Evolutionary conservation across 176 grass and related monocot species (phyloP).

Genomic region (Microstegium vimineum): DNA sequence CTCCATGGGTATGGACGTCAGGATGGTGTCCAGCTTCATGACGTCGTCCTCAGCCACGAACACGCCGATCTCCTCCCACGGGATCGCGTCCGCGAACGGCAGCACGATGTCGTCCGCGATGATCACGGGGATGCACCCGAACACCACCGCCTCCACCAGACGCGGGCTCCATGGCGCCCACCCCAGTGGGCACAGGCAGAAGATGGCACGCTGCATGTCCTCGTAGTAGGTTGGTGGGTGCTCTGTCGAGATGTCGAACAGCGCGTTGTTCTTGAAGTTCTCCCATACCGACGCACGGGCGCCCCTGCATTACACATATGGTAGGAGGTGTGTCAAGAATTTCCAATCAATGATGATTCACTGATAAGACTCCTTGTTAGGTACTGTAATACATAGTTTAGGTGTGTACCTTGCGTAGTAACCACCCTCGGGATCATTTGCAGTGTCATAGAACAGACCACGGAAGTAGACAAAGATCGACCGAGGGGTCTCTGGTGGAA

Average conservation of each 20-base stretch:
- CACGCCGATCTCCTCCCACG: constrained; percentile 63
- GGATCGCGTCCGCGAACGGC: constrained; percentile 65
- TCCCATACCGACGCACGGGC: constrained; percentile 38
- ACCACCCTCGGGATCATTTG: constrained; percentile 67
- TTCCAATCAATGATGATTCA: not conserved
- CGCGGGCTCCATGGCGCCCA: constrained; percentile 79
- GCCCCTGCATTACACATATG: constrained; percentile 36
- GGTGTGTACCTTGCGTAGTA: constrained; percentile 57
- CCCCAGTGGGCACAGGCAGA: constrained; percentile 72
- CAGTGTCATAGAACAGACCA: constrained; percentile 49
- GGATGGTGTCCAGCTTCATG: constrained; percentile 62
- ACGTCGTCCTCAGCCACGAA: constrained; percentile 59
- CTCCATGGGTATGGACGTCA: constrained; percentile 56
- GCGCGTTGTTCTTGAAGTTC: constrained; percentile 2
- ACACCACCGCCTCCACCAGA: constrained; percentile 64
- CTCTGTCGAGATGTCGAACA: constrained; percentile 10
- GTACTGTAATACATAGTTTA: not conserved
- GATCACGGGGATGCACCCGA: constrained; percentile 74
- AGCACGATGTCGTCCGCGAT: constrained; percentile 68
- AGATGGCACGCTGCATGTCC: constrained; percentile 28
- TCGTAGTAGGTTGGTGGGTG: not conserved
- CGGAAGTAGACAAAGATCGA: constrained; percentile 76
- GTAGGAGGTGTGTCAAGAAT: constrained; percentile 27
- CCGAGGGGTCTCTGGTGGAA: constrained; percentile 53
- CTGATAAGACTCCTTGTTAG: constrained; percentile 3